phyloP scores from a whole-genome alignment of 352 stramenopile species.

The Pythium rishiriense region DNA sequence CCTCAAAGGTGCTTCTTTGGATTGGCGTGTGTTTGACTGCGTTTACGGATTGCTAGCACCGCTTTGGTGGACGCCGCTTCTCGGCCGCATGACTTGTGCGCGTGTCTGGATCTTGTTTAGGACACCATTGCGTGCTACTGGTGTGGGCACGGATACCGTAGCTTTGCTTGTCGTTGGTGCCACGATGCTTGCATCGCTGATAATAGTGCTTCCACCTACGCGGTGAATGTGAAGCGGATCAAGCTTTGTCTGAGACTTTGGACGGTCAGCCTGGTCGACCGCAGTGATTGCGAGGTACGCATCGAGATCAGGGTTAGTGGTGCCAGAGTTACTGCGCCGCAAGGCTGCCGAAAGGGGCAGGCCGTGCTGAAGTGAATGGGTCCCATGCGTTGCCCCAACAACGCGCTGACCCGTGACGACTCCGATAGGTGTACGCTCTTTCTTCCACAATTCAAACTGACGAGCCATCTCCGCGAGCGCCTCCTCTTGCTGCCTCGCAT shows the following conservation, averaged over 20 bases:
- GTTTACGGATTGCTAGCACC: neutral
- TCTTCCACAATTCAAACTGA: constrained; percentile 43
- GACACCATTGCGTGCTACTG: constrained; percentile 27
- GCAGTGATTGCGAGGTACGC: constrained; percentile 27
- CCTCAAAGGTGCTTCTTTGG: neutral
- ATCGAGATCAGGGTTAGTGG: constrained; percentile 11
- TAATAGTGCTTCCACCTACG: constrained; percentile 28
- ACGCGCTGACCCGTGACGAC: constrained; percentile 38
- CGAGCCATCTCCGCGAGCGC: constrained; percentile 35
- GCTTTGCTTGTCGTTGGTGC: neutral
- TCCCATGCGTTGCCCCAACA: neutral
- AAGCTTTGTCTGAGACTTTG: constrained; percentile 59
- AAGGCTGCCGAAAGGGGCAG: constrained; percentile 11
- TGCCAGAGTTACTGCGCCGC: constrained; percentile 22
- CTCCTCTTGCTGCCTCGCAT: constrained; percentile 45
- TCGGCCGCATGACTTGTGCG: constrained; percentile 54
- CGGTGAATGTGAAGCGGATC: constrained; percentile 58
- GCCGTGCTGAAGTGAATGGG: constrained; percentile 8
- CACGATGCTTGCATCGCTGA: neutral
- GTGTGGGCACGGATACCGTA: constrained; percentile 16
- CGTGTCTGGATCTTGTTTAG: constrained; percentile 58
- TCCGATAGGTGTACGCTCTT: constrained; percentile 28
- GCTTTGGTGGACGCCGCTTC: constrained; percentile 30
- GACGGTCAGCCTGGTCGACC: constrained; percentile 30
- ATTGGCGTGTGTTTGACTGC: neutral